Base-by-base conservation (phyloP, 129 eudicot genomes). In the Flaveria sonorensis region DNA sequence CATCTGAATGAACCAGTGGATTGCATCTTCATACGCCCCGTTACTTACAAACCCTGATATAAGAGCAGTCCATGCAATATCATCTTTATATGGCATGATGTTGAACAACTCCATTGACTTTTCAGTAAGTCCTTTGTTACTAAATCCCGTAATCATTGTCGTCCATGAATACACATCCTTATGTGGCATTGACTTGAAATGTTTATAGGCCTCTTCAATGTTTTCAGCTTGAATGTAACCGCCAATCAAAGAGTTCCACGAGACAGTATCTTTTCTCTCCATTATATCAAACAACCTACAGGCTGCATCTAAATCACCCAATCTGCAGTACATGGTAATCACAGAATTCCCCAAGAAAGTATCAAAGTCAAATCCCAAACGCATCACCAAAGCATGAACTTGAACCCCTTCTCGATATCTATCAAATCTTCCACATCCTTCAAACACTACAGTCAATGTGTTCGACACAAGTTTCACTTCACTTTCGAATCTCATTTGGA, bases 11-110 rank as follows among this genome's bases (percentile, higher is more conserved):
- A 87, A 92, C 92, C 88, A 88, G 73, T 36, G 42, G 26, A 92
- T 70, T 63, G 93, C 88, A 30, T 89, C 83, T 48, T 85, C 87
- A 45, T 82, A 81, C 76, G 83, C 81, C 68, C 83, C 80, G 55
- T 88, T 89, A 72, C 80, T 81, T 18, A 66, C 87, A 83, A 89
- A 85, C 57, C 87, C 92, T n/a, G 96, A 89, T 68, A 92, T 88
- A 30, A 92, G 67, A 79, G 93, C 90, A 40, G 98, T 89, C 98
- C 98, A 92, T 50, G 92, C 79, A 57, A 88, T 67, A 77, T 85
- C 98, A 56, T 90, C 98, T 72, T 82, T 86, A 46, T 79, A 57
- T 12, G 96, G 98, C 94, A 92, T 92, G 77, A 50, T 36, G 11
- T 82, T 76, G 61, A 92, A 92, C 70, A 92, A 81, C 40, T 81